Conservation (phyloP, 2,329 filamentous ascomycete species). For the Botrytis paeoniae region DNA sequence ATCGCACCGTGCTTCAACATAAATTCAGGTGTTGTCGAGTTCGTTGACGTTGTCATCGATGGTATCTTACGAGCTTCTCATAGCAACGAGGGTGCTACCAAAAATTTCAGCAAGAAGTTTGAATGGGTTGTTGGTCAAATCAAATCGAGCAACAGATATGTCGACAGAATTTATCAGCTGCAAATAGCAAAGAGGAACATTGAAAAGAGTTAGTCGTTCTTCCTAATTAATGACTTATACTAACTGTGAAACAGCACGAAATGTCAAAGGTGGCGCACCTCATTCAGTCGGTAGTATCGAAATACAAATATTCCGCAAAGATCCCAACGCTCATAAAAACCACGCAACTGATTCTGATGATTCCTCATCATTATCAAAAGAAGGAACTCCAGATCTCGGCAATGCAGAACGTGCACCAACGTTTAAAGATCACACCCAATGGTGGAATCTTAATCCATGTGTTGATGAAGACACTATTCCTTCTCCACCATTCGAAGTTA, state of each 20-base stretch:
- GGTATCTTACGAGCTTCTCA: constrained; percentile 31
- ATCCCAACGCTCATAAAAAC: background rate
- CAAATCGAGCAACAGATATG: background rate
- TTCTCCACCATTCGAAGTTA: constrained; percentile 28
- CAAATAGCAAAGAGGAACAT: constrained; percentile 22
- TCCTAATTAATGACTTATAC: background rate
- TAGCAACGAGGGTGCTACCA: constrained; percentile 4
- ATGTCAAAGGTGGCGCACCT: background rate
- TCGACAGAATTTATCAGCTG: constrained; percentile 19
- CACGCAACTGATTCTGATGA: background rate
- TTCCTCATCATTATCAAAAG: background rate
- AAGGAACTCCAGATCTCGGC: background rate
- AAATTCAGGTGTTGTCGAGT: constrained; percentile 21
- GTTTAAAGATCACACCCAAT: constrained; percentile 24
- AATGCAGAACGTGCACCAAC: constrained; percentile 22
- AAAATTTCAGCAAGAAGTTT: background rate
- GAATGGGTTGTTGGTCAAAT: background rate
- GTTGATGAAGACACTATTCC: constrained; percentile 11
- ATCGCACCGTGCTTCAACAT: constrained; percentile 19
- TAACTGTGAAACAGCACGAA: background rate
- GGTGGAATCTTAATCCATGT: constrained; percentile 25
- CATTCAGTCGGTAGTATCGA: constrained; percentile 20
- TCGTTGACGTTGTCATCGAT: constrained; percentile 32
- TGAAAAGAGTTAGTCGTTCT: constrained; percentile 17
- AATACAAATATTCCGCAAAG: constrained; percentile 21